Conservation (phyloP, 352 stramenopile genomes). For the Globisporangium canariense region DNA sequence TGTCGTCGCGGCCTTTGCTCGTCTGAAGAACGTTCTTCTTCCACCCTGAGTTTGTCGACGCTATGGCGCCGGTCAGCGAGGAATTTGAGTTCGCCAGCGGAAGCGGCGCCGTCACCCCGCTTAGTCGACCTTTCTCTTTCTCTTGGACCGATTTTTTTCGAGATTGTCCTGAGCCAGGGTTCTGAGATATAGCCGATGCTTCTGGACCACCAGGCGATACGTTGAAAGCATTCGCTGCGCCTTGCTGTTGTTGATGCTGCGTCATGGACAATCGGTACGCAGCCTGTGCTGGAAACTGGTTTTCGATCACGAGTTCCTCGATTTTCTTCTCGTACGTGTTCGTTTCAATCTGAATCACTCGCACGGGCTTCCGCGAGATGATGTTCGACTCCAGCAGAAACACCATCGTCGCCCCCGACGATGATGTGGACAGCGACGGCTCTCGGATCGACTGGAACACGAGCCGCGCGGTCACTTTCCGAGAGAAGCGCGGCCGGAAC, state of each 20-base stretch:
- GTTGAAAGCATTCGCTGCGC: not conserved
- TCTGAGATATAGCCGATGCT: not conserved
- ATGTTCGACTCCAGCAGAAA: conserved; percentile 89
- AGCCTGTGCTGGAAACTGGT: conserved; percentile 74
- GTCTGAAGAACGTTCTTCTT: conserved; percentile 7
- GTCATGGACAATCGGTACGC: conserved; percentile 77
- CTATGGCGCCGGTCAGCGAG: not conserved
- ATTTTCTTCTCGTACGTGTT: conserved; percentile 76
- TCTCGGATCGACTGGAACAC: conserved; percentile 83
- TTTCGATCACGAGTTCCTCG: conserved; percentile 82
- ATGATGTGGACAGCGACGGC: conserved; percentile 17
- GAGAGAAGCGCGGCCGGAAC: conserved; percentile 81
- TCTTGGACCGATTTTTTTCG: conserved; percentile 14
- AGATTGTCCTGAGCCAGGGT: not conserved
- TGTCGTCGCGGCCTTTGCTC: conserved; percentile 29
- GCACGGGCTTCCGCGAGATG: conserved; percentile 64
- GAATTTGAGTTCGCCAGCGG: not conserved
- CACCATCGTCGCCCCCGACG: conserved; percentile 77
- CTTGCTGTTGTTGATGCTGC: conserved; percentile 27
- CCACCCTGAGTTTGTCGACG: not conserved
- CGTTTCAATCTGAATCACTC: conserved; percentile 76
- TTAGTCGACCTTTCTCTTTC: conserved; percentile 8
- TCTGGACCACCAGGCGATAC: not conserved
- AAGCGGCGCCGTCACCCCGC: not conserved
- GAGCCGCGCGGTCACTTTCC: conserved; percentile 79